These are phyloP conservation scores for Calonectria pseudoreteaudii DNA, from an alignment of 2,329 filamentous ascomycete genomes.

Conservation along the genomic window DNA sequence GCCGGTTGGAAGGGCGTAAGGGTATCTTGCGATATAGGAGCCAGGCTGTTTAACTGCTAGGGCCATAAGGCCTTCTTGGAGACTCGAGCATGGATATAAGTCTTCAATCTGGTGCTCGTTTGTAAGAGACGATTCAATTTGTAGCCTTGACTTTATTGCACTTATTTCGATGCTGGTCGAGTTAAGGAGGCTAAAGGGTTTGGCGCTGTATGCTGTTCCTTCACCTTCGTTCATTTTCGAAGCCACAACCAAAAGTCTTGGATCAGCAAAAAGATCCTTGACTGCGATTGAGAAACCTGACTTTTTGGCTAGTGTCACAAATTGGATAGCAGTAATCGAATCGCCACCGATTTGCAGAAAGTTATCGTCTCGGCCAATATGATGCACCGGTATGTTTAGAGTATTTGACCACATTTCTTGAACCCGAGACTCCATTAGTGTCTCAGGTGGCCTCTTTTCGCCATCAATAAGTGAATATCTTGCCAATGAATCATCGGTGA, in stretches of 20 bases:
- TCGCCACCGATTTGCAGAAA: slow-evolving; percentile 64
- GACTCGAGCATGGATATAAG: slow-evolving; percentile 46
- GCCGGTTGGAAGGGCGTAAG: background rate
- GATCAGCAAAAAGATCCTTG: slow-evolving; percentile 53
- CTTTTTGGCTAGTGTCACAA: slow-evolving; percentile 57
- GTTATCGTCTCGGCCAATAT: slow-evolving; percentile 50
- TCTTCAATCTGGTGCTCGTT: background rate
- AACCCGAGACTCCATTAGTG: slow-evolving; percentile 35
- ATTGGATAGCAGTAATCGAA: slow-evolving; percentile 61
- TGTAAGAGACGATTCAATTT: background rate
- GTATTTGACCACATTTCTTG: slow-evolving; percentile 52
- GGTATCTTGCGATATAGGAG: slow-evolving; percentile 19
- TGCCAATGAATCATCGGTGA: slow-evolving; percentile 1
- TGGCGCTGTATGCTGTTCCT: background rate
- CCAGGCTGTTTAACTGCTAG: slow-evolving; percentile 19
- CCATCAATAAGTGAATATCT: background rate
- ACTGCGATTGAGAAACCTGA: slow-evolving; percentile 55
- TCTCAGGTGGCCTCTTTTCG: slow-evolving; percentile 10
- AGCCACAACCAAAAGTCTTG: background rate
- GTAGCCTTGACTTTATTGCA: background rate
- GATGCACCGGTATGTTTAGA: slow-evolving; percentile 42
- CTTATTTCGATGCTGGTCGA: background rate
- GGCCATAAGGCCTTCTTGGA: slow-evolving; percentile 51
- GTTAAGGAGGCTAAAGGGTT: background rate
- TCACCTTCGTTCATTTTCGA: slow-evolving; percentile 32